A percentile compares a stretch with the other conserved stretches of the same genome.
phyloP scores from a whole-genome alignment of 768 basidiomycete genomes.

The Leccinellum albellum region DNA sequence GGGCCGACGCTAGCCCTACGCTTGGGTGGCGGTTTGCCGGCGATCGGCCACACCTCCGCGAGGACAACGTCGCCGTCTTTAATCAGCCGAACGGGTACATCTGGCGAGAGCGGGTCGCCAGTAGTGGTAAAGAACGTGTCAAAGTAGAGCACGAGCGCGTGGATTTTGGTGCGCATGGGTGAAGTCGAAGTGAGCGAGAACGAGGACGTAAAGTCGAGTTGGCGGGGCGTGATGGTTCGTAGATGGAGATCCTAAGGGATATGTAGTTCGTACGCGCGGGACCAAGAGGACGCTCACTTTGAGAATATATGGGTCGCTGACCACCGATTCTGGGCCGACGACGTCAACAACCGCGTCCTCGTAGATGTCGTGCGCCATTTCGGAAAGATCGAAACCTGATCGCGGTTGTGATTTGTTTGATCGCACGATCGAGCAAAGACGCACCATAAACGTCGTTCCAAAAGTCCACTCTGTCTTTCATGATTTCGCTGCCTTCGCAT shows the following conservation, averaged over 20 bases:
- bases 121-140: conserved; percentile 84
- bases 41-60: conserved; percentile 81
- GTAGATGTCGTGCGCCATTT: conserved; percentile 73
- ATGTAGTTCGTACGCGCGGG: neutral
- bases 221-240: conserved; percentile 54
- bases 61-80: conserved; percentile 56
- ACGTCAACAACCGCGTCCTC: conserved; percentile 85
- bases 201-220: conserved; percentile 75
- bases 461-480: conserved; percentile 80
- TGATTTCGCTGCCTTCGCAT: conserved; percentile 70
- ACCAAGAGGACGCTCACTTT: conserved; percentile 47
- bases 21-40: conserved; percentile 57
- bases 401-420: neutral
- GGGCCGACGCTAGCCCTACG: conserved; percentile 56
- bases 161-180: conserved; percentile 59
- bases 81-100: conserved; percentile 50
- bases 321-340: conserved; percentile 58
- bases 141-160: conserved; percentile 87
- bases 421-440: conserved; percentile 11
- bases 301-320: conserved; percentile 59
- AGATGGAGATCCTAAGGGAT: conserved; percentile 69
- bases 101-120: conserved; percentile 51
- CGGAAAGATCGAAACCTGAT: conserved; percentile 82
- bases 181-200: conserved; percentile 71
- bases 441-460: conserved; percentile 91